phyloP scores from a whole-genome alignment of 164 flowering plant genomes.

The Berberis thunbergii region DNA sequence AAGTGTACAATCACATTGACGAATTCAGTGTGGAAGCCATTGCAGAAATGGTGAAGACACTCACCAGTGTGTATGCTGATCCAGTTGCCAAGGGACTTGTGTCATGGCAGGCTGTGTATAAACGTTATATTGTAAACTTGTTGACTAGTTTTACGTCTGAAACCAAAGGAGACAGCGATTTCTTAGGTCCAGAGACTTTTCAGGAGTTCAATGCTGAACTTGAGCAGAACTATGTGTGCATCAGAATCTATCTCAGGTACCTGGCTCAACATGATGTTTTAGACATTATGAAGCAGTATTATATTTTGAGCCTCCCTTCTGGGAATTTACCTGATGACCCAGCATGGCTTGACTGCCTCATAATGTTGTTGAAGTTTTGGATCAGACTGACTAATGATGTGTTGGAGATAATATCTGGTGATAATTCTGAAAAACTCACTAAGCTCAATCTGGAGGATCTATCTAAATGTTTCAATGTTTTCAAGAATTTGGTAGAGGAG shows the following conservation, averaged over 20 bases:
- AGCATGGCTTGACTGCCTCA: slow-evolving; percentile 59
- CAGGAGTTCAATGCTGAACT: slow-evolving; percentile 42
- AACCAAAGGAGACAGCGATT: slow-evolving; percentile 16
- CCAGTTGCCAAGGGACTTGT: slow-evolving; percentile 40
- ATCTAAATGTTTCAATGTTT: slow-evolving; percentile 41
- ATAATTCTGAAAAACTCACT: slow-evolving; percentile 17
- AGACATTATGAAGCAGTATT: slow-evolving; percentile 48
- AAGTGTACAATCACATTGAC: slow-evolving; percentile 45
- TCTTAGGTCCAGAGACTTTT: slow-evolving; percentile 35
- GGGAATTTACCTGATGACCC: slow-evolving; percentile 32
- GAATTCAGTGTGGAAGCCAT: slow-evolving; percentile 64
- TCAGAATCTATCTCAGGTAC: slow-evolving; percentile 34
- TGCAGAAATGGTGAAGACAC: slow-evolving; percentile 65
- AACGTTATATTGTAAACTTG: slow-evolving; percentile 38
- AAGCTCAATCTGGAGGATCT: slow-evolving; percentile 29
- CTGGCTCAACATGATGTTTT: slow-evolving; percentile 36
- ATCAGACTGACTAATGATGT: slow-evolving; percentile 52
- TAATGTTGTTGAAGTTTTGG: slow-evolving; percentile 62
- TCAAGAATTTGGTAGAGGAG: slow-evolving; percentile 47
- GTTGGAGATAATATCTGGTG: slow-evolving; percentile 29
- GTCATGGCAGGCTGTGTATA: slow-evolving; percentile 63
- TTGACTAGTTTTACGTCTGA: slow-evolving; percentile 36
- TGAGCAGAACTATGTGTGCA: slow-evolving; percentile 56
- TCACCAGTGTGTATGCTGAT: slow-evolving; percentile 31
- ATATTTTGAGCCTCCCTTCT: slow-evolving; percentile 31